These are phyloP conservation scores for Secale cereale DNA, from an alignment of 176 grass and related monocot species.

Conservation along the genomic window DNA sequence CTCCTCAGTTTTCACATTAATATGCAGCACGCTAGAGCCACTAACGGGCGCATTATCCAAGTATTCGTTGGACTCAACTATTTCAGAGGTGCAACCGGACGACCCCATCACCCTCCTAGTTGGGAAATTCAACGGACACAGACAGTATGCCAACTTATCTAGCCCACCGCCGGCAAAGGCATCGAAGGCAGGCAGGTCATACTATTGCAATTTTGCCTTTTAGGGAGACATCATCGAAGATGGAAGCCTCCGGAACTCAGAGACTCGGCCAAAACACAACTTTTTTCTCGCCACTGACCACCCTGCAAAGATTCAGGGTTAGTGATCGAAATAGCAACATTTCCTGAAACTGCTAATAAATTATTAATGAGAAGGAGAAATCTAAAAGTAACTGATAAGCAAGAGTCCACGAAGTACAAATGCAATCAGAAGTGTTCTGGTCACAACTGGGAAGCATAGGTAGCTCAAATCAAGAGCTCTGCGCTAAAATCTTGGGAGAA, in stretches of 20 bases:
- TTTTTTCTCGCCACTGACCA: constrained; percentile 16
- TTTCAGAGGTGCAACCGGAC: constrained; percentile 75
- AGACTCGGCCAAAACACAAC: constrained; percentile 14
- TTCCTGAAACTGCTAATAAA: not conserved
- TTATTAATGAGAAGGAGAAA: not conserved
- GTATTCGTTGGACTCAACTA: constrained; percentile 84
- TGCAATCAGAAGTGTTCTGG: not conserved
- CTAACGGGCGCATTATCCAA: constrained; percentile 25
- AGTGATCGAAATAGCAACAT: constrained; percentile 40
- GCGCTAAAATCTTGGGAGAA: not conserved
- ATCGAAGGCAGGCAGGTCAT: constrained; percentile 21
- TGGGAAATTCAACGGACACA: constrained; percentile 21
- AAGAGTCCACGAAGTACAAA: not conserved
- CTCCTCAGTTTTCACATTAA: constrained; percentile 59
- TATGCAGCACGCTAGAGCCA: constrained; percentile 43
- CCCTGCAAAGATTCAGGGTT: constrained; percentile 50
- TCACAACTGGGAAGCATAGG: not conserved
- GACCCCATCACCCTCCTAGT: constrained; percentile 47
- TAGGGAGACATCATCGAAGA: constrained; percentile 24
- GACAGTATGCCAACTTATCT: constrained; percentile 25
- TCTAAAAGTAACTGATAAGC: not conserved
- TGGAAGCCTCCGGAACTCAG: not conserved
- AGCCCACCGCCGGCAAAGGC: constrained; percentile 17
- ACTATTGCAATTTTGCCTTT: constrained; percentile 35
- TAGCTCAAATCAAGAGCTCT: constrained; percentile 8